phyloP scores from a whole-genome alignment of 2,329 filamentous ascomycete species.

The Colletotrichum brevisporum region DNA sequence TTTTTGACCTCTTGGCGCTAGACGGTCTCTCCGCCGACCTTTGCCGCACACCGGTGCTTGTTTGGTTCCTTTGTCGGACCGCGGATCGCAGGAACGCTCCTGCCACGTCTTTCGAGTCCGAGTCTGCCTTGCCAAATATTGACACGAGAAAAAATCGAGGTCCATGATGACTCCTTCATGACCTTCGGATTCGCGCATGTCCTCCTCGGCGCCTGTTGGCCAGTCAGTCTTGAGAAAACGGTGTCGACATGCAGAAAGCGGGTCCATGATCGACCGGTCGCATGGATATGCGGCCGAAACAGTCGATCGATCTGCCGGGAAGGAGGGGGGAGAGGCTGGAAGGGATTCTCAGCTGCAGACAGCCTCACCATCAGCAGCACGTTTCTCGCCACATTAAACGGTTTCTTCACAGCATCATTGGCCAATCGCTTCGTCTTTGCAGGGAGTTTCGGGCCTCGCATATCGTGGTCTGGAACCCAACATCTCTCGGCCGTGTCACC shows the following conservation, averaged over 20 bases:
- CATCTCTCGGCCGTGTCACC: not conserved
- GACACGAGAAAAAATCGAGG: constrained; percentile 3
- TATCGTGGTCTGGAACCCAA: not conserved
- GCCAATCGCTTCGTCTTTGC: not conserved
- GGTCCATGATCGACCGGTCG: constrained; percentile 23
- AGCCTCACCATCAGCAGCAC: constrained; percentile 33
- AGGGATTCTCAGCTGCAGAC: constrained; percentile 16
- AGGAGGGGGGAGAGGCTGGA: constrained; percentile 1
- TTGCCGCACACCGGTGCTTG: not conserved
- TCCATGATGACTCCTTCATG: too few relatives aligned
- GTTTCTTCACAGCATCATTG: constrained; percentile 10
- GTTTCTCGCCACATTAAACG: not conserved
- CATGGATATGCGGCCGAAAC: constrained; percentile 10
- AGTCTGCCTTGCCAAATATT: constrained; percentile 32
- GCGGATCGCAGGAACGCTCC: not conserved
- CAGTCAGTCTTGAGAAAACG: not conserved
- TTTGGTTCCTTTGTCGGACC: not conserved
- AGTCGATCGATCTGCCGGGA: constrained; percentile 29
- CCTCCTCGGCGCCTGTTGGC: too few relatives aligned
- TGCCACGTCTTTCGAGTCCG: not conserved
- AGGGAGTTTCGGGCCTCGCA: not conserved
- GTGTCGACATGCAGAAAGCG: not conserved
- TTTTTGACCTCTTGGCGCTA: constrained; percentile 1
- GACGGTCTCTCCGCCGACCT: constrained; percentile 16
- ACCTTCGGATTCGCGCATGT: too few relatives aligned